These are phyloP conservation scores for Ceratocystis huliohia DNA, from an alignment of 2,329 filamentous ascomycete genomes.

Conservation along the genomic window DNA sequence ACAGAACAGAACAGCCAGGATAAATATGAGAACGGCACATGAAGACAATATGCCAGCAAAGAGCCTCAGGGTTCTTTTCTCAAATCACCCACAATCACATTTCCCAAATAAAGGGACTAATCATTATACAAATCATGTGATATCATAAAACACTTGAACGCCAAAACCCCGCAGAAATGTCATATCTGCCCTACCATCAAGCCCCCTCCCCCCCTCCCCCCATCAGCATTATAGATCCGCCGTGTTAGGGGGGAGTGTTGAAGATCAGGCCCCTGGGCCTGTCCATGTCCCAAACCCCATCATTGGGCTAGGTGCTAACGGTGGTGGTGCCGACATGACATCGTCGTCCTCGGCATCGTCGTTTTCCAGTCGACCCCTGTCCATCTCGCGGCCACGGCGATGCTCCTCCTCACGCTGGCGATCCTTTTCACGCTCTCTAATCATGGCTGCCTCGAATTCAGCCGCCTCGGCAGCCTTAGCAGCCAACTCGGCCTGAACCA, in stretches of 20 bases:
- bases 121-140: constrained; percentile 3
- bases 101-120: neutral
- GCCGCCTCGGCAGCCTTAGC: constrained; percentile 29
- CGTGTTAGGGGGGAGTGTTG: neutral
- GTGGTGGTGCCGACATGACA: constrained; percentile 9
- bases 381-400: neutral
- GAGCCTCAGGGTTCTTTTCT: neutral
- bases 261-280: neutral
- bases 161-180: neutral
- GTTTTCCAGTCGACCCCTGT: neutral
- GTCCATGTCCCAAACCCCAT: neutral
- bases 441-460: constrained; percentile 23
- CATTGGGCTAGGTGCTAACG: constrained; percentile 16
- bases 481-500: constrained; percentile 29
- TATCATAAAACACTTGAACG: constrained; percentile 10
- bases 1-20: constrained; percentile 2
- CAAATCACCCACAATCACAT: neutral
- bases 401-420: constrained; percentile 1
- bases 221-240: neutral
- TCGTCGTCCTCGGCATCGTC: neutral
- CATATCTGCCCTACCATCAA: too few species aligned
- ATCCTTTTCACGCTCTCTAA: constrained; percentile 25
- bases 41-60: neutral
- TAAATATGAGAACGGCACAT: neutral
- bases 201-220: neutral